These are phyloP conservation scores for Lipomyces anomalus DNA, from an alignment of 805 yeast species.

Conservation along the genomic window DNA sequence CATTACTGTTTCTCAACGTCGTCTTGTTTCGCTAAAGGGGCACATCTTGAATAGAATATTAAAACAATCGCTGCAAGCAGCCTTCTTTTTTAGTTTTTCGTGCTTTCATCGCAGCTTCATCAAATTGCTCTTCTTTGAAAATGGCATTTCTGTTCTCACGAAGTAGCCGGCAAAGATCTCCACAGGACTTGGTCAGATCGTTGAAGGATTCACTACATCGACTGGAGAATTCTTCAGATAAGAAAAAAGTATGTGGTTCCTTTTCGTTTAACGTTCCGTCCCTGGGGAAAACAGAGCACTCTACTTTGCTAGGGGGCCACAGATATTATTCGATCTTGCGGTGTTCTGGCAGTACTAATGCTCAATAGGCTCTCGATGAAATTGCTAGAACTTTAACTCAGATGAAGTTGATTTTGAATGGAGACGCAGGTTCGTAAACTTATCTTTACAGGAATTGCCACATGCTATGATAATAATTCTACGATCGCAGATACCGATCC, in stretches of 20 bases:
- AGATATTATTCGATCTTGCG: conserved; percentile 25
- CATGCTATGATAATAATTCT: background rate
- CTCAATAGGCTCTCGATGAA: conserved; percentile 62
- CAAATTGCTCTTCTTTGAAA: conserved; percentile 1
- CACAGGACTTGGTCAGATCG: conserved; percentile 72
- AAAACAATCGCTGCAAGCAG: no score
- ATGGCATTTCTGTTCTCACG: conserved; percentile 92
- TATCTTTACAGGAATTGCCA: conserved; percentile 44
- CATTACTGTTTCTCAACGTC: no score
- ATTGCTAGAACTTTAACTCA: conserved; percentile 58
- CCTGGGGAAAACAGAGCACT: background rate
- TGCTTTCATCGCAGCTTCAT: no score
- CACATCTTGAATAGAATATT: no score
- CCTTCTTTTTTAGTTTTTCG: no score
- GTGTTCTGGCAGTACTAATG: conserved; percentile 32
- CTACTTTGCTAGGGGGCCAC: background rate
- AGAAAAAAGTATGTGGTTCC: conserved; percentile 33
- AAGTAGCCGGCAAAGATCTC: conserved; percentile 69
- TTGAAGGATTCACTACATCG: conserved; percentile 60
- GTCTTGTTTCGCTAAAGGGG: no score
- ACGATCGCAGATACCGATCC: conserved; percentile 33
- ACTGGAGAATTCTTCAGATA: conserved; percentile 35
- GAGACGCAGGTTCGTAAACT: no score
- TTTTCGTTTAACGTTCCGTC: conserved; percentile 8
- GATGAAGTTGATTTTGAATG: conserved; percentile 59